Base-by-base conservation (phyloP, 2,329 filamentous ascomycete species). In the Akanthomyces lecanii region DNA sequence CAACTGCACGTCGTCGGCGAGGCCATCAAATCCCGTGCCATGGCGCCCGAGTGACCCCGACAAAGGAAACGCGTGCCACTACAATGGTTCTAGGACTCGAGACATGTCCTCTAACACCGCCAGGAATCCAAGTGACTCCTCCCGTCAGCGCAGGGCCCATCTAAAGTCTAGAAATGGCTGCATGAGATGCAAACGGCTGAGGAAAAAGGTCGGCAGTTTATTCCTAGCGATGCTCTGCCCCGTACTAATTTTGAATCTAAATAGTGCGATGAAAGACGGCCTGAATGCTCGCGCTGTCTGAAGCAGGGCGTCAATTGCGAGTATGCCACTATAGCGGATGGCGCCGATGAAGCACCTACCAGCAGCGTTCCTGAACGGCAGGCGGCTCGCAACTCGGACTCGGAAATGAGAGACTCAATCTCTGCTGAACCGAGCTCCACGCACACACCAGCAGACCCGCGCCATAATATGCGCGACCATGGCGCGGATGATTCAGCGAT, bases 191-290 rank as follows among this genome's bases (percentile, higher is more conserved):
- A 62, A 62, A 44, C 23, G 52, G 28, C 30, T 54, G 42, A 47
- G 60, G 21, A 62, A 62, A 28, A 62, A 62, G 60, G 60, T 55
- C 14, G n/a, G 58, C 10, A 5, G 16, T 36, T 8, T 12, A 10
- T 47, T 7, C 12, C 12, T 8, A 8, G 25, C 28, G 10, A 33
- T 11, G 14, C 21, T 12, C 6, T 10, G 7, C 5, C 2, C 18
- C 33, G 8, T 38, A 44, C 25, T 21, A 14, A n/a, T 47, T 40
- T 38, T 53, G n/a, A 12, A 11, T 21, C 21, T 2, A 2, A 16
- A n/a, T 53, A 76, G 74, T 76, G 74, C 64, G 74, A 76, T 57
- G 74, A 76, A 61, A 52, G 61, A 48, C 68, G 56, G 38, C 74
- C 74, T 5, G 70, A 67, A 18, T 76, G 74, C 65, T 72, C 71